Evolutionary conservation across 2,329 filamentous ascomycete genomes (phyloP), one percentile per base, ranked within the genome.

Genomic region (Polytolypa hystricis): DNA sequence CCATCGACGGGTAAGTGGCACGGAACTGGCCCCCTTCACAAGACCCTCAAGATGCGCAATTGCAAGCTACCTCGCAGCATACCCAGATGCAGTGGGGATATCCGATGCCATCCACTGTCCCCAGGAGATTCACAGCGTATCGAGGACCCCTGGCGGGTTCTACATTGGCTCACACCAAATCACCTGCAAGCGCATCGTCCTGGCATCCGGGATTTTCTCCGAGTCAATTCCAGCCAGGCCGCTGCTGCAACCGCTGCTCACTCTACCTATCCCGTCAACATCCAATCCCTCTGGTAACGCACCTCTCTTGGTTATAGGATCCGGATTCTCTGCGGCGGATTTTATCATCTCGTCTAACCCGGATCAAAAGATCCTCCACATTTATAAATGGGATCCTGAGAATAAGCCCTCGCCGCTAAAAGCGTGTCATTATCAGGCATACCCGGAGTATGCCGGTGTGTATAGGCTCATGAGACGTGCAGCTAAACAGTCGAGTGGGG

Each of bases 311-410:
- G 67, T 77, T 4, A 61, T 78, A 33, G 74, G 74, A 4, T 77
- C 73, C 6, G 74, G 74, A 1, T 78, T 77, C 52, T 74, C 72
- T 2, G 74, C 74, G 2, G 74, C 74, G 17, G 74, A 78, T 54
- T 60, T 70, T 3, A 76, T 77, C 33, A 69, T 76, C 26, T 74
- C 71, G 4, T 61, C 68, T 14, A 58, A 65, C 18, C 51, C 59
- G 10, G 47, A 56, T n/a, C 67, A 68, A 31, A 69, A 63, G 36
- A 66, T 78, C 29, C 54, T 77, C n/a, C 74, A 78, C 46, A 51
- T 76, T 35, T 78, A 69, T 51, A 70, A 70, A 49, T 78, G 74
- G 74, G 61, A 65, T n/a, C 70, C 72, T 0, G 62, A 72, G 6
- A 61, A 58, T 4, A 62, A 64, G 12, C 71, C 73, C 0, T 76